Conservation (phyloP, 2,329 filamentous ascomycete genomes). For the Plenodomus tracheiphilus region DNA sequence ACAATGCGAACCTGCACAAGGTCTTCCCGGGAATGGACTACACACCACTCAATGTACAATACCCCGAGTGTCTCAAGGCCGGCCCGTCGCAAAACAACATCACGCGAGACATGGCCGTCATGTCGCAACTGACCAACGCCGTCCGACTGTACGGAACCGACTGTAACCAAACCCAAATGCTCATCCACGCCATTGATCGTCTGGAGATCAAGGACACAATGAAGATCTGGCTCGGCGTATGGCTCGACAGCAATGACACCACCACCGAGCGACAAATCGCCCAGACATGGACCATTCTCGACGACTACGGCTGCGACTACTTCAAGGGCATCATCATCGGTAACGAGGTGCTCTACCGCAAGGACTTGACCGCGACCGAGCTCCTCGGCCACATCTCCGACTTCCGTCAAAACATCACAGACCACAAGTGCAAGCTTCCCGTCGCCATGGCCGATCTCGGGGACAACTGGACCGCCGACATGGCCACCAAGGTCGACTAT, state of each 20-base stretch:
- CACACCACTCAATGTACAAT: slow-evolving; percentile 88
- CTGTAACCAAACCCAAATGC: slow-evolving; percentile 96
- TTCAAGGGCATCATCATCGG: slow-evolving; percentile 67
- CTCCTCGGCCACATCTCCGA: slow-evolving; percentile 67
- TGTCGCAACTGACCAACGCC: slow-evolving; percentile 86
- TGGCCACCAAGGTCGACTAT: slow-evolving; percentile 75
- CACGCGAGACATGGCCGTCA: slow-evolving; percentile 85
- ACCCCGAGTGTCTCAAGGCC: slow-evolving; percentile 75
- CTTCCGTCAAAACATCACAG: slow-evolving; percentile 70
- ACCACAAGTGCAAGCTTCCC: slow-evolving; percentile 68
- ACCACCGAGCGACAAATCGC: slow-evolving; percentile 81
- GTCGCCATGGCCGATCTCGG: slow-evolving; percentile 89
- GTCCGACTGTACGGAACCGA: slow-evolving; percentile 92
- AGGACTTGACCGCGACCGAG: slow-evolving; percentile 66
- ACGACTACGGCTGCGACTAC: slow-evolving; percentile 57
- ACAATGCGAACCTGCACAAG: slow-evolving; percentile 81
- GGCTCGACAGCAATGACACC: slow-evolving; percentile 81
- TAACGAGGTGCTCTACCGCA: slow-evolving; percentile 65
- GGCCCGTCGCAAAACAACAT: slow-evolving; percentile 92
- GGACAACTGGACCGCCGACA: slow-evolving; percentile 75
- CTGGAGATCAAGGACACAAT: slow-evolving; percentile 70
- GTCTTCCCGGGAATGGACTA: slow-evolving; percentile 97
- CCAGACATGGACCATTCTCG: slow-evolving; percentile 83
- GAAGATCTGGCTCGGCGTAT: slow-evolving; percentile 94
- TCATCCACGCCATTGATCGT: slow-evolving; percentile 77